Evolutionary conservation across 2,329 filamentous ascomycete species (phyloP), one percentile per base, ranked within the genome.

Genomic region (Cytospora piceae): DNA sequence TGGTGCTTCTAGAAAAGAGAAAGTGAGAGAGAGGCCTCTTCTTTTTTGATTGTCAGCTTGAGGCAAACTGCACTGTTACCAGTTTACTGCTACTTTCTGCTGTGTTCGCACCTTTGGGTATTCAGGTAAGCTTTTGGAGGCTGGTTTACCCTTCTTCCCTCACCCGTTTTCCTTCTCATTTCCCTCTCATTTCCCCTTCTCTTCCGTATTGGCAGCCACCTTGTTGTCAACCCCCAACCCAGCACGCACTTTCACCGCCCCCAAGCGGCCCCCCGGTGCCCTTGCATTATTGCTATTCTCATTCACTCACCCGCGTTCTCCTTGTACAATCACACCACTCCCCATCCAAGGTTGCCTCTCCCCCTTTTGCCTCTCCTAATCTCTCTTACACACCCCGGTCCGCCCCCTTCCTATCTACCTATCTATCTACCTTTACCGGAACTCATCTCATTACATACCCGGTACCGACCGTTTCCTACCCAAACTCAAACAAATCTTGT

Each of bases 361-460:
- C 62, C 58, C 54, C 63, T 67, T 61, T 67, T 65, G 62, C 66
- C 61, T 70, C 69, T 68, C 70, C 69, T 69, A 69, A 70, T 64
- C 61, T 73, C 67, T 69, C 69, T 72, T 71, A 71, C 69, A 71
- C 71, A 71, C 71, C 70, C 70, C 67, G 66, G 67, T 68, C 58
- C 61, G 52, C 54, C 64, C 65, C 70, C 71, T 32, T 42, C 58
- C 54, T 51, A 61, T 27, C 56, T 64, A 62, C 64, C 66, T 63
- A 68, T 59, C 68, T 49, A 66, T 68, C 69, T 69, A 71, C 66
- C 68, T 22, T 49, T 7, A 49, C 46, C 46, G 46, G 46, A 68
- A 55, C 32, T 61, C 66, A 61, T 61, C 62, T 63, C 63, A 63
- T 63, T 56, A 60, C 57, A 54, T 66, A 60, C 51, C 52, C 60